Evolutionary conservation across 148 eudicot species (phyloP).

Genomic region (Amaranthus palmeri): DNA sequence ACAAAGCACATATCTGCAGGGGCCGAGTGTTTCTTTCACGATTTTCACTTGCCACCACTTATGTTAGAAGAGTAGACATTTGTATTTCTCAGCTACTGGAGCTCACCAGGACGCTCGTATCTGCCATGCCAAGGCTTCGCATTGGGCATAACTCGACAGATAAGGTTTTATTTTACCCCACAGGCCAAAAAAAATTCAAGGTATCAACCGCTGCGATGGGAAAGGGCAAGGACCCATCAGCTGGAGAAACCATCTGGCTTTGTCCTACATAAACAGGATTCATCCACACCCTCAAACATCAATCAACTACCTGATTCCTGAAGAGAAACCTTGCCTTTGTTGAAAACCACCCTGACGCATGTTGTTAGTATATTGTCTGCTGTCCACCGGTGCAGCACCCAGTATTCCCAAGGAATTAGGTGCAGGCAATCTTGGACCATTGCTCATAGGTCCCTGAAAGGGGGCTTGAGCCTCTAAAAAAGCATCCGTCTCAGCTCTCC

Average conservation of each 20-base stretch:
- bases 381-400: slow-evolving; percentile 81
- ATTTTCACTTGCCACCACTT: slow-evolving; percentile 17
- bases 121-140: slow-evolving; percentile 18
- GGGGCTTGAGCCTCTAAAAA: slow-evolving; percentile 48
- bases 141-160: slow-evolving; percentile 17
- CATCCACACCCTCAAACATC: slow-evolving; percentile 4
- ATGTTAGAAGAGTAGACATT: neutral
- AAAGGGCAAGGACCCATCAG: slow-evolving; percentile 20
- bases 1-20: slow-evolving; percentile 18
- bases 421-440: slow-evolving; percentile 47
- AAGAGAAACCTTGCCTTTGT: slow-evolving; percentile 54
- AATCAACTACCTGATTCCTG: slow-evolving; percentile 46
- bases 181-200: slow-evolving; percentile 29
- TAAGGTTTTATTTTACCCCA: slow-evolving; percentile 27
- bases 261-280: slow-evolving; percentile 7
- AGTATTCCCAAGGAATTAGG: slow-evolving; percentile 67
- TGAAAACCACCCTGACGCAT: slow-evolving; percentile 53
- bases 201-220: slow-evolving; percentile 13
- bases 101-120: slow-evolving; percentile 24
- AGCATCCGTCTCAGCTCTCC: slow-evolving; percentile 66
- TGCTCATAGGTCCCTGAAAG: slow-evolving; percentile 41
- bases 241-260: slow-evolving; percentile 19
- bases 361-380: slow-evolving; percentile 40
- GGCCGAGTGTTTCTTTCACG: slow-evolving; percentile 11
- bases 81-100: slow-evolving; percentile 15